A percentile compares a stretch with the other conserved stretches of the same genome.
Evolutionary conservation across 202 grass and related monocot species (phyloP).

Genomic region (Carex arenaria): DNA sequence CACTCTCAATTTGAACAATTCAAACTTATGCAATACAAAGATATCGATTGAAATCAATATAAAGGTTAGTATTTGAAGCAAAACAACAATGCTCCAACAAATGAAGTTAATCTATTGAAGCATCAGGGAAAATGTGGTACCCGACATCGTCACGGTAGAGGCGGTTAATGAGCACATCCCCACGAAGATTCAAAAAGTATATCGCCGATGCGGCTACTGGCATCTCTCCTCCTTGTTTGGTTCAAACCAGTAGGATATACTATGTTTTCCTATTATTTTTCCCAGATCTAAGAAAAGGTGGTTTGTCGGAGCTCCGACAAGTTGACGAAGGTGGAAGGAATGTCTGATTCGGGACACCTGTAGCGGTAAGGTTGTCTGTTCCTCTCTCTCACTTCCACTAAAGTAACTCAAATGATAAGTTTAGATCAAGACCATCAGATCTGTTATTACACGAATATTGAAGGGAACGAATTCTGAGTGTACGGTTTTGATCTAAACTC

Average conservation of each 20-base stretch:
- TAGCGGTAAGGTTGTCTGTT: background rate
- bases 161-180: slow-evolving; percentile 95
- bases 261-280: background rate
- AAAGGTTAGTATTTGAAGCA: background rate
- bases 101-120: background rate
- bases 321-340: slow-evolving; percentile 3
- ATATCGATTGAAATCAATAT: too few relatives aligned
- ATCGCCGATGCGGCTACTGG: slow-evolving; percentile 88
- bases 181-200: slow-evolving; percentile 90
- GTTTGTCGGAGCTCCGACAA: slow-evolving; percentile 12
- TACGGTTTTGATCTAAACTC: too few relatives aligned
- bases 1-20: slow-evolving; percentile 2
- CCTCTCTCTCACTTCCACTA: background rate
- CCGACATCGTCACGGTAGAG: slow-evolving; percentile 97
- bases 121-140: slow-evolving; percentile 27
- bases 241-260: background rate
- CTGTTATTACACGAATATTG: too few relatives aligned
- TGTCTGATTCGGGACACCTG: background rate
- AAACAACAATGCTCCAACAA: background rate
- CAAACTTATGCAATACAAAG: background rate
- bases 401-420: too few relatives aligned
- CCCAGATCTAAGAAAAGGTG: slow-evolving; percentile 12
- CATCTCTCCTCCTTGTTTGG: slow-evolving; percentile 40
- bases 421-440: too few relatives aligned
- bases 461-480: too few relatives aligned